phyloP scores from a whole-genome alignment of 208 protist genomes.

The Trypanosoma conorhini region DNA sequence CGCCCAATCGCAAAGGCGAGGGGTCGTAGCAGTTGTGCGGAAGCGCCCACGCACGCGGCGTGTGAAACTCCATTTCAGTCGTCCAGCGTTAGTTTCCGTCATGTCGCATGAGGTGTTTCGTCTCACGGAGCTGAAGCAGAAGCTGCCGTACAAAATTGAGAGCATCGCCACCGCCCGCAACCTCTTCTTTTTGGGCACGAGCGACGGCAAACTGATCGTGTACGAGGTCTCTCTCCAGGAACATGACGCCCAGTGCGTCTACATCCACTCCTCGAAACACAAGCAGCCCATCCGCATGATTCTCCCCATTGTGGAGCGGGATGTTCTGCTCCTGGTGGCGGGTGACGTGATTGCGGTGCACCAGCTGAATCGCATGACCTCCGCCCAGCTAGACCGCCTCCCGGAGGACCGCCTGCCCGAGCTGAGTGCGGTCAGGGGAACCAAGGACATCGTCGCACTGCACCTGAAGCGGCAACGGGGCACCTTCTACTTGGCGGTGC shows the following conservation, averaged over 20 bases:
- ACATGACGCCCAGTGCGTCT: constrained; percentile 23
- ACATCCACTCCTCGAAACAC: constrained; percentile 32
- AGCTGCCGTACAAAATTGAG: constrained; percentile 37
- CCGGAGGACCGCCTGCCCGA: constrained; percentile 34
- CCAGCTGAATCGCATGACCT: constrained; percentile 22
- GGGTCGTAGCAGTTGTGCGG: neutral
- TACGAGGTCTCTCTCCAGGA: constrained; percentile 33
- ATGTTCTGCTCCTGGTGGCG: constrained; percentile 23
- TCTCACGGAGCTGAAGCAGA: constrained; percentile 24
- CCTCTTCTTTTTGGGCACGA: constrained; percentile 61
- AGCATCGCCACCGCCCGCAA: constrained; percentile 41
- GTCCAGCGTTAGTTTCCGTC: neutral
- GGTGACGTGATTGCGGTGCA: constrained; percentile 34
- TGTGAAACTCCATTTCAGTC: no score
- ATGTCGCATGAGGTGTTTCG: constrained; percentile 30
- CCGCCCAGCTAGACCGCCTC: constrained; percentile 17
- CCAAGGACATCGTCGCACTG: constrained; percentile 43
- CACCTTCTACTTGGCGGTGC: constrained; percentile 46
- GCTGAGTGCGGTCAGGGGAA: constrained; percentile 8
- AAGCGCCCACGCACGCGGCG: no score
- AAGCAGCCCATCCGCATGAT: constrained; percentile 41
- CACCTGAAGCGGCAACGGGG: constrained; percentile 52
- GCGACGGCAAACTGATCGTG: constrained; percentile 51
- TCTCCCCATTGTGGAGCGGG: constrained; percentile 31
- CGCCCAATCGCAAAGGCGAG: neutral